A percentile compares a stretch with the other conserved stretches of the same genome.
phyloP scores from a whole-genome alignment of 148 eudicot genomes.

The Camellia japonica region DNA sequence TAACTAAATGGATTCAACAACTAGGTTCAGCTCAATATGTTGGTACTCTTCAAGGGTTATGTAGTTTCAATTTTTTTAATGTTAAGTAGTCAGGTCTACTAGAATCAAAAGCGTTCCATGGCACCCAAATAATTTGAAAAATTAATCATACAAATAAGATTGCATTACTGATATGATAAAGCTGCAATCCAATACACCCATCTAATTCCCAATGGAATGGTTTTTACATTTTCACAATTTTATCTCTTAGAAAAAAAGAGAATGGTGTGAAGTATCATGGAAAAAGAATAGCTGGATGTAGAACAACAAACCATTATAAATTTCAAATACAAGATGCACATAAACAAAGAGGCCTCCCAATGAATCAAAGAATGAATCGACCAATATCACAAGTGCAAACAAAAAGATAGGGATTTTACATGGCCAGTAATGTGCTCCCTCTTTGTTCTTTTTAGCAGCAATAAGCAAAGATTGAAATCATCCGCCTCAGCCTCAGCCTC shows the following conservation, averaged over 20 bases:
- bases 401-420: neutral
- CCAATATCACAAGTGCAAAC: conserved; percentile 10
- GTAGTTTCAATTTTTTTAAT: too few species aligned
- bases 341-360: neutral
- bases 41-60: too few species aligned
- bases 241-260: neutral
- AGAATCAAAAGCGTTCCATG: too few species aligned
- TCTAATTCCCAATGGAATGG: too few species aligned
- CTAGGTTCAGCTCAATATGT: too few species aligned
- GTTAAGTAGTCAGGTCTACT: too few species aligned
- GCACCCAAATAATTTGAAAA: too few species aligned
- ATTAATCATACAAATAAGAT: too few species aligned
- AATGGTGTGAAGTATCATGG: neutral
- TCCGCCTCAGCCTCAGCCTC: too few species aligned
- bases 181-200: too few species aligned
- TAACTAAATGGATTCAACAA: too few species aligned
- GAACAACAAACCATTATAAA: neutral
- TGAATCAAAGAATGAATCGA: conserved; percentile 33
- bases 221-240: neutral
- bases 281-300: neutral
- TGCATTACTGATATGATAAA: too few species aligned
- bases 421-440: neutral
- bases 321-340: neutral
- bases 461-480: neutral
- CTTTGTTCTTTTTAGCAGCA: neutral